Conservation (phyloP, 345 rosid genomes). For the Syzygium jambos region DNA sequence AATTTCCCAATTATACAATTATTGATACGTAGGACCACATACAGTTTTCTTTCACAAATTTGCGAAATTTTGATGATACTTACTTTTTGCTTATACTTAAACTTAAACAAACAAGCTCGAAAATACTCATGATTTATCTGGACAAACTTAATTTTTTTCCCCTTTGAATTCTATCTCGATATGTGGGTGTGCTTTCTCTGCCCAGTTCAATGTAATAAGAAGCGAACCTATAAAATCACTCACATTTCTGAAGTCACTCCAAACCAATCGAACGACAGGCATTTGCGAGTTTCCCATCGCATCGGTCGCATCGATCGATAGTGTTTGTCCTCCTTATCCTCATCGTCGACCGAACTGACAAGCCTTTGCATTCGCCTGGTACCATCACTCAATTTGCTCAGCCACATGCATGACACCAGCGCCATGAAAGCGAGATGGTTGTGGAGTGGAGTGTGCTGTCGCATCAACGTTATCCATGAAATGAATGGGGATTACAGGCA, state of each 20-base stretch:
- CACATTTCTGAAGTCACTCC: too few relatives aligned
- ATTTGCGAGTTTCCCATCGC: background rate
- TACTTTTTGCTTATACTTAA: background rate
- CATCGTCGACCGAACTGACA: background rate
- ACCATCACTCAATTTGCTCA: background rate
- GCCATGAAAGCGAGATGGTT: background rate
- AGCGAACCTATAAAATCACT: background rate
- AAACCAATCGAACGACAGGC: background rate
- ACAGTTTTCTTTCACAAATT: background rate
- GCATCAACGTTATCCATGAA: background rate
- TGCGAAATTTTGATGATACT: background rate
- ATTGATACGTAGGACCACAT: too few relatives aligned
- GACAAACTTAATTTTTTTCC: background rate
- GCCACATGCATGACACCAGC: background rate
- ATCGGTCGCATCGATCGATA: background rate
- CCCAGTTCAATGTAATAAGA: background rate
- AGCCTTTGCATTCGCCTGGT: background rate
- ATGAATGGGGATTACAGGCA: background rate
- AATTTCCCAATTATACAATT: too few relatives aligned
- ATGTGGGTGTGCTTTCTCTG: background rate
- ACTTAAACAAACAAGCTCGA: background rate
- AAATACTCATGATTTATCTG: background rate
- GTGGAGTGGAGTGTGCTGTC: background rate
- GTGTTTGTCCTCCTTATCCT: background rate
- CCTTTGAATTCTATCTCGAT: background rate